A percentile compares a stretch with the other conserved stretches of the same genome.
phyloP scores from a whole-genome alignment of 495 filamentous ascomycete genomes.

The Usnea hakonensis region DNA sequence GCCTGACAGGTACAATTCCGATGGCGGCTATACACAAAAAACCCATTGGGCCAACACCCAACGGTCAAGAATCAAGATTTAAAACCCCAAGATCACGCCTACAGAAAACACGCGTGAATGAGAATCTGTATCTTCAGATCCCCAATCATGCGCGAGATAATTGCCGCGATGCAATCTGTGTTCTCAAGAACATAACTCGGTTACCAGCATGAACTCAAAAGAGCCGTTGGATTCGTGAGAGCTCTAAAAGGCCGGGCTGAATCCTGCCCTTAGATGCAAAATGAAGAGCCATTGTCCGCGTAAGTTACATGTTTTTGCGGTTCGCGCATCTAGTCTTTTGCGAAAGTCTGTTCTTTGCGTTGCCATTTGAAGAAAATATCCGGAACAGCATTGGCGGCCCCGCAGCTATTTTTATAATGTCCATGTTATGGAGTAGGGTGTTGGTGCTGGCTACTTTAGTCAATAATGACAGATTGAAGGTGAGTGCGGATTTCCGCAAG shows the following conservation, averaged over 20 bases:
- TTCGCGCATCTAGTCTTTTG: background rate
- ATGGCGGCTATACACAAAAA: background rate
- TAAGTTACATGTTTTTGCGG: constrained; percentile 3
- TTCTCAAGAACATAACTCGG: background rate
- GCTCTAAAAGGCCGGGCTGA: background rate
- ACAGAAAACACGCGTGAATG: constrained; percentile 1
- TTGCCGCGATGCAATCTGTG: constrained; percentile 3
- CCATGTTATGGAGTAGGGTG: background rate
- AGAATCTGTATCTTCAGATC: constrained; percentile 1
- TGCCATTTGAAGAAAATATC: background rate
- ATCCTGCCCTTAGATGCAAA: background rate
- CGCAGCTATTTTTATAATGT: background rate
- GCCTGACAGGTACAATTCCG: background rate
- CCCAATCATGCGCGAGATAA: background rate
- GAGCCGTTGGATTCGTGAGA: background rate
- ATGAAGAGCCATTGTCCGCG: background rate
- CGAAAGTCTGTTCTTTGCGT: background rate
- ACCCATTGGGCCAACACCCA: background rate
- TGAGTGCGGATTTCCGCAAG: background rate
- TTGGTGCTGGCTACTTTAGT: too few relatives aligned
- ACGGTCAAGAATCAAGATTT: constrained; percentile 1
- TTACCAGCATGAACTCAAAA: background rate
- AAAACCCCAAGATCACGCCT: constrained; percentile 7
- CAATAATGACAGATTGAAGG: background rate
- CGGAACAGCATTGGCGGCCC: background rate